Evolutionary conservation across 1,284 basidiomycete species (phyloP).

Genomic region (Fomitopsis palustris): DNA sequence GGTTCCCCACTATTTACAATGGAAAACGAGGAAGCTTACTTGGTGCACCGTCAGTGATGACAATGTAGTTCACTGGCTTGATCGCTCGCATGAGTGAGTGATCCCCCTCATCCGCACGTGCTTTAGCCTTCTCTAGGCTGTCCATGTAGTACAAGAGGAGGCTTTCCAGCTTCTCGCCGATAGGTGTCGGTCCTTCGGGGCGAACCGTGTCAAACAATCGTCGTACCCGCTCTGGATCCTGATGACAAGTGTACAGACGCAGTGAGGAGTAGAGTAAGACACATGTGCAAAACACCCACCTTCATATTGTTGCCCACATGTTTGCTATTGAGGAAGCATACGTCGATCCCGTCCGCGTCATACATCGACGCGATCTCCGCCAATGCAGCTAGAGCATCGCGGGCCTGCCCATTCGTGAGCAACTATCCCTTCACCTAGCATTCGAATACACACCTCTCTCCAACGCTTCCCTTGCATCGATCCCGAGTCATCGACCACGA

Average conservation of each 20-base stretch:
- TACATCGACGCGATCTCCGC: constrained; percentile 41
- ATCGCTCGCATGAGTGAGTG: constrained; percentile 28
- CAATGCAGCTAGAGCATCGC: constrained; percentile 38
- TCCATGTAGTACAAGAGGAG: constrained; percentile 44
- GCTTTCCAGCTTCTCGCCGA: constrained; percentile 45
- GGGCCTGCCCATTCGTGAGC: constrained; percentile 28
- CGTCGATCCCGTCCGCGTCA: constrained; percentile 47
- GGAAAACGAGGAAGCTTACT: constrained; percentile 33
- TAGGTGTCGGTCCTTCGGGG: constrained; percentile 45
- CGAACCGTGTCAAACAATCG: constrained; percentile 40
- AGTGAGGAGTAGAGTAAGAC: neutral
- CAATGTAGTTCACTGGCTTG: constrained; percentile 57
- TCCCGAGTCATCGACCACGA: constrained; percentile 55
- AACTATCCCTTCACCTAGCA: neutral
- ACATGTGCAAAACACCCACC: constrained; percentile 19
- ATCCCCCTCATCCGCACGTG: constrained; percentile 27
- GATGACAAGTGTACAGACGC: neutral
- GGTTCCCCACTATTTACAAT: neutral
- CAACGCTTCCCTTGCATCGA: constrained; percentile 51
- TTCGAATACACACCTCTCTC: constrained; percentile 36
- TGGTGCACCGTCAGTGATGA: constrained; percentile 61
- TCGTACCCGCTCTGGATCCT: constrained; percentile 32
- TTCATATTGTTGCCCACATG: constrained; percentile 32
- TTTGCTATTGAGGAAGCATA: constrained; percentile 43
- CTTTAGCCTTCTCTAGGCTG: constrained; percentile 37